Conservation (phyloP, 1,284 basidiomycete species). For the Cutaneotrichosporon cutaneum region DNA sequence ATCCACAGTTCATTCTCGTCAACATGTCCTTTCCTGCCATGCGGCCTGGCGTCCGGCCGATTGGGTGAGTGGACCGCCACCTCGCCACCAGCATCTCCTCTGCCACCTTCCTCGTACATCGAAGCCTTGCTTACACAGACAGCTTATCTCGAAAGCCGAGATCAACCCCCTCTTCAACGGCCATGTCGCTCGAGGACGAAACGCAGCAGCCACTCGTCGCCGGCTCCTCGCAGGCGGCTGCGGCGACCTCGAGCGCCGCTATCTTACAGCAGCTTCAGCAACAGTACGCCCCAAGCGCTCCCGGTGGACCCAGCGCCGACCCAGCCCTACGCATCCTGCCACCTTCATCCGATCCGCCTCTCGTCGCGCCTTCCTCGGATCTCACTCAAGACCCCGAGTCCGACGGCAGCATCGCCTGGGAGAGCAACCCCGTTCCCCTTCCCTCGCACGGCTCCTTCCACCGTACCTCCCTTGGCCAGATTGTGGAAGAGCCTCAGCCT, state of each 20-base stretch:
- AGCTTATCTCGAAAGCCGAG: slow-evolving; percentile 3
- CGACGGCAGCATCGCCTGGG: slow-evolving; percentile 4
- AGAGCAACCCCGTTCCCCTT: not conserved
- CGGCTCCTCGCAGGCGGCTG: not conserved
- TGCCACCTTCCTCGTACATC: not conserved
- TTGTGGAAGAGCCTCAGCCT: not conserved
- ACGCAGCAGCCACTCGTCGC: slow-evolving; percentile 19
- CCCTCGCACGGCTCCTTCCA: not conserved
- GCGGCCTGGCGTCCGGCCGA: not conserved
- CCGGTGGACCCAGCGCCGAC: not conserved
- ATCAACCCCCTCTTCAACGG: not conserved
- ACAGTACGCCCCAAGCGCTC: not conserved
- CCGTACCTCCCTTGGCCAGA: not conserved
- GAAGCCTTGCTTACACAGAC: not conserved
- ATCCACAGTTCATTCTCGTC: not conserved
- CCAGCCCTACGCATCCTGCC: not conserved
- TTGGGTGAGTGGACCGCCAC: slow-evolving; percentile 23
- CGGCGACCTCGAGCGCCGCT: not conserved
- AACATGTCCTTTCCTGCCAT: not conserved
- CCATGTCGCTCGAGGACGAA: slow-evolving; percentile 21
- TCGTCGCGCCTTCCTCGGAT: not conserved
- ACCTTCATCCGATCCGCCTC: not conserved
- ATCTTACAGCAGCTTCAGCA: not conserved
- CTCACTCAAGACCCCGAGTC: slow-evolving; percentile 2
- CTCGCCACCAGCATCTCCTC: not conserved